phyloP scores from a whole-genome alignment of 495 filamentous ascomycete species.

The Penicillium riverlandense region DNA sequence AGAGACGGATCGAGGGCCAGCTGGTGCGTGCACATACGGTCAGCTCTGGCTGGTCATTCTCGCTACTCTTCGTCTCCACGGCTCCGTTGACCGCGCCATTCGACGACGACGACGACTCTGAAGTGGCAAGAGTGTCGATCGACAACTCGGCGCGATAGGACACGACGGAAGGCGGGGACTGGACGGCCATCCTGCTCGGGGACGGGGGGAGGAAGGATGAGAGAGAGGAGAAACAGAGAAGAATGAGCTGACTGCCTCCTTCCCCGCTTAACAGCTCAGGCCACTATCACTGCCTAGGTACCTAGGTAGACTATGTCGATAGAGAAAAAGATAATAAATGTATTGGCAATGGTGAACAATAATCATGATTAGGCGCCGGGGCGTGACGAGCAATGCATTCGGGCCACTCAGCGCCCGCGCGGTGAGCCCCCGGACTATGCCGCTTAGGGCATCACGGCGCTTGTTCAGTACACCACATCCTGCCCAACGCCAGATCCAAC shows the following conservation, averaged over 20 bases:
- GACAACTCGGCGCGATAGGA: slow-evolving; percentile 1
- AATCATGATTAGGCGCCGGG: slow-evolving; percentile 13
- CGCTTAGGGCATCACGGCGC: slow-evolving; percentile 12
- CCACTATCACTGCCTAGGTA: background rate
- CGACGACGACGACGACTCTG: no score
- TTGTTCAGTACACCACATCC: slow-evolving; percentile 1
- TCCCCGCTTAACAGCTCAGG: background rate
- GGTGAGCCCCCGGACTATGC: slow-evolving; percentile 10
- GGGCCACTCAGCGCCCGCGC: slow-evolving; percentile 14
- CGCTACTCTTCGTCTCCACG: no score
- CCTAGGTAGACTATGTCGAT: background rate
- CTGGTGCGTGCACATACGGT: background rate
- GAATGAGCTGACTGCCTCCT: background rate
- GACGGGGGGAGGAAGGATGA: background rate
- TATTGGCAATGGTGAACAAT: background rate
- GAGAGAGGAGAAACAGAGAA: background rate
- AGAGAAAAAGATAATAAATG: background rate
- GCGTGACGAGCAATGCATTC: slow-evolving; percentile 21
- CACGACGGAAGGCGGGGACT: slow-evolving; percentile 27
- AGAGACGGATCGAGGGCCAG: no score
- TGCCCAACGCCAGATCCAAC: no score
- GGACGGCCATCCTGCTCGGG: slow-evolving; percentile 23
- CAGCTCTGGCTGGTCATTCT: background rate
- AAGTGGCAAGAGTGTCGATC: no score
- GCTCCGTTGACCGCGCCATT: no score